phyloP scores from a whole-genome alignment of 2,329 filamentous ascomycete genomes.

The Penicillium sp. region DNA sequence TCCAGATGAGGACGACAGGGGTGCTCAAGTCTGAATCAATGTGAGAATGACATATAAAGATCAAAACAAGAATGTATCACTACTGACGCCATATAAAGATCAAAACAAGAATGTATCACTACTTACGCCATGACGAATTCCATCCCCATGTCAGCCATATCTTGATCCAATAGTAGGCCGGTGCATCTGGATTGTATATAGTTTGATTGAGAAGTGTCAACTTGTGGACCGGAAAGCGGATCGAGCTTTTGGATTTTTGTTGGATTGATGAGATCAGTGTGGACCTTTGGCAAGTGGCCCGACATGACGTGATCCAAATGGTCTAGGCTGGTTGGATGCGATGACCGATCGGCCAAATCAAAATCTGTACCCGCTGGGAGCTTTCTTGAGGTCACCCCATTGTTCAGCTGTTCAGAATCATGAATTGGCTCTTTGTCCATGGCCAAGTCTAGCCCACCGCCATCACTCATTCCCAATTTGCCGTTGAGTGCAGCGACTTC shows the following conservation, averaged over 20 bases:
- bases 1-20: slow-evolving; percentile 36
- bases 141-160: slow-evolving; percentile 23
- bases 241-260: background rate
- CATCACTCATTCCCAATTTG: background rate
- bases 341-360: background rate
- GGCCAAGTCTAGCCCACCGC: background rate
- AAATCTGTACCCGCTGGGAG: background rate
- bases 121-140: slow-evolving; percentile 39
- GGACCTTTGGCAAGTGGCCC: background rate
- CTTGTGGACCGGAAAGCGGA: background rate
- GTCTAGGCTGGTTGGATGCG: background rate
- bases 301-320: background rate
- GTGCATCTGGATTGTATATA: background rate
- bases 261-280: background rate
- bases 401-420: background rate
- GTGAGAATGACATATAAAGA: background rate
- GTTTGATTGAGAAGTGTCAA: background rate
- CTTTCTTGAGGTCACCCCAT: background rate
- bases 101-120: background rate
- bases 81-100: slow-evolving; percentile 26
- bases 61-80: background rate
- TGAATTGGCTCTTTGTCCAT: background rate
- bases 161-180: background rate
- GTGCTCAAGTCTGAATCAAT: slow-evolving; percentile 29
- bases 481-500: background rate